Base-by-base conservation (phyloP, 805 yeast genomes). In the Cyberlindnera petersonii region DNA sequence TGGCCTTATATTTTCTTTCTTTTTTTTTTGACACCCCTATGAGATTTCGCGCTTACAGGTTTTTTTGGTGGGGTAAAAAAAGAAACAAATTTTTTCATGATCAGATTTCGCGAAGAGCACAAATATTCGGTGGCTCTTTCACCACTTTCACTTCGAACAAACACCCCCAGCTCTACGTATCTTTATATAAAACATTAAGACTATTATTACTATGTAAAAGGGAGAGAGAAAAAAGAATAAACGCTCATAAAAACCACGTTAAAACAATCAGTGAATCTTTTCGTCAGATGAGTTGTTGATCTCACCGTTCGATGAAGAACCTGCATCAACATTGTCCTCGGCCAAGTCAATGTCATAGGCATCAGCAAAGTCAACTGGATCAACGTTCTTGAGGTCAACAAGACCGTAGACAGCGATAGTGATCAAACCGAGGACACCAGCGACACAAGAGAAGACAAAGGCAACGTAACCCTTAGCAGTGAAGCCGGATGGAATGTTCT, bases 391-490 rank as follows among this genome's bases (percentile, higher is more conserved):
- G 61, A 85, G 72, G 50, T 89, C 98, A 56, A 87, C 72, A 69
- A 85, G 64, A 66, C 98, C 98, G 65, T 91, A 93, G 61, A 79
- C 55, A 34, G 83, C 74, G 56, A 93, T 86, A 50, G 82, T 73
- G 40, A 66, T 69, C 65, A 89, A 67, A 63, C 98, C 98, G 15
- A 86, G 64, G 47, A 86, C 59, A 57, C 93, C 98, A 35, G 95
- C 76, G 52, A 91, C 56, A 71, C 86, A 77, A 6, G 96, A 86
- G 72, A 93, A 91, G 15, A 83, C 91, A 63, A 93, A 68, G 10
- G 98, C 98, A 38, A 91, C 95, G 60, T 83, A 81, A 70, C 98
- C 98, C 59, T 83, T 80, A 42, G 95, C 86, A 35, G 98, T 91
- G 76, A 93, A 93, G 15, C 97, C 97, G 31, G 71, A 59, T 32